phyloP scores from a whole-genome alignment of 1,284 basidiomycete genomes.

The Mycena sp. region DNA sequence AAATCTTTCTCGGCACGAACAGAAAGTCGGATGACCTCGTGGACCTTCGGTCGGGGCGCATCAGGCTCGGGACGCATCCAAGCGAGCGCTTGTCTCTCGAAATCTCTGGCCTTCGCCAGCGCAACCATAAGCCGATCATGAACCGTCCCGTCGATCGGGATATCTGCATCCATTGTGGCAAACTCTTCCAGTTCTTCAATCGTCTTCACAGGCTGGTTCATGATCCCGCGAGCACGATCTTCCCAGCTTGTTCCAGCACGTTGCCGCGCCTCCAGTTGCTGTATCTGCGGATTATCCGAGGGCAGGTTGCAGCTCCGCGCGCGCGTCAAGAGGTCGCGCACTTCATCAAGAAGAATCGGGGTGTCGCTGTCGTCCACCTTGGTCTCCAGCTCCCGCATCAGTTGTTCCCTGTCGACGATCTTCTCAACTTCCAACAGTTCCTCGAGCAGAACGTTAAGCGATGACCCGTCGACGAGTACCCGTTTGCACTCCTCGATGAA shows the following conservation, averaged over 20 bases:
- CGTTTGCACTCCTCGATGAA: constrained; percentile 78
- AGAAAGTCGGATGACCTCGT: constrained; percentile 75
- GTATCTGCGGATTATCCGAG: constrained; percentile 69
- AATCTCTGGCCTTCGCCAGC: constrained; percentile 75
- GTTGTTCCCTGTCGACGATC: constrained; percentile 78
- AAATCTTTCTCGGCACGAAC: constrained; percentile 81
- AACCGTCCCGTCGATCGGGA: constrained; percentile 73
- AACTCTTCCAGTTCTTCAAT: constrained; percentile 80
- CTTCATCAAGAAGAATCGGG: constrained; percentile 72
- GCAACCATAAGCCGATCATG: constrained; percentile 69
- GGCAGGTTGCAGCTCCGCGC: constrained; percentile 76
- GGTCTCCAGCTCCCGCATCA: constrained; percentile 76
- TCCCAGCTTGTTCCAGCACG: constrained; percentile 79
- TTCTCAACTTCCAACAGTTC: constrained; percentile 81
- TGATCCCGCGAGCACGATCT: constrained; percentile 67
- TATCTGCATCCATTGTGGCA: constrained; percentile 64
- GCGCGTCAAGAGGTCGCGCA: constrained; percentile 73
- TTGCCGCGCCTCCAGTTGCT: constrained; percentile 66
- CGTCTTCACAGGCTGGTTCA: constrained; percentile 75
- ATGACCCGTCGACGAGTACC: constrained; percentile 74
- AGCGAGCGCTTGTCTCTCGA: constrained; percentile 78
- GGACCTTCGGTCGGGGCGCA: constrained; percentile 66
- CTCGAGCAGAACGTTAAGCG: constrained; percentile 82
- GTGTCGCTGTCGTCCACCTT: constrained; percentile 68
- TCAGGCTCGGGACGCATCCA: constrained; percentile 69